Evolutionary conservation across 2,329 filamentous ascomycete species (phyloP).

Genomic region (Claviceps arundinis): DNA sequence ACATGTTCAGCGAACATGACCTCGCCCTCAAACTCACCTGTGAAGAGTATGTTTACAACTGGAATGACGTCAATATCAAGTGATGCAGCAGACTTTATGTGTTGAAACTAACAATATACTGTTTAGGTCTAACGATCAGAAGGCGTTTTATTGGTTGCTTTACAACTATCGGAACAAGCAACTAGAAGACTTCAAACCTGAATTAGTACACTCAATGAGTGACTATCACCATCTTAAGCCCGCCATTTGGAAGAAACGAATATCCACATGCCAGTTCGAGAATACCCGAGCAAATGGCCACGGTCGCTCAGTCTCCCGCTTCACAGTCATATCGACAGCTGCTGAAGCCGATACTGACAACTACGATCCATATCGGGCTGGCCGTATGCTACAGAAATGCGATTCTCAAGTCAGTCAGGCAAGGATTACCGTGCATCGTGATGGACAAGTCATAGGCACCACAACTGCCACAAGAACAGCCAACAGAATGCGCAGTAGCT

Average conservation of each 20-base stretch:
- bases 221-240: constrained; percentile 75
- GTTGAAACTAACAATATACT: constrained; percentile 15
- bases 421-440: constrained; percentile 56
- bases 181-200: constrained; percentile 72
- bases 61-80: no score
- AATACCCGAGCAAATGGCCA: constrained; percentile 32
- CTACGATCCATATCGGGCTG: constrained; percentile 76
- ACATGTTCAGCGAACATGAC: constrained; percentile 63
- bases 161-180: constrained; percentile 71
- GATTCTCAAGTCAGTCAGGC: constrained; percentile 44
- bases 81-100: no score
- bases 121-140: constrained; percentile 72
- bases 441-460: constrained; percentile 18
- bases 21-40: constrained; percentile 56
- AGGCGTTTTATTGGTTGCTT: constrained; percentile 81
- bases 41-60: constrained; percentile 39
- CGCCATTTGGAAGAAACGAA: constrained; percentile 41
- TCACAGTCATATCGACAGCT: constrained; percentile 52
- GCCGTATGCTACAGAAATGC: constrained; percentile 30
- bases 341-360: constrained; percentile 43
- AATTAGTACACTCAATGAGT: constrained; percentile 72
- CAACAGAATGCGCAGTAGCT: constrained; percentile 23
- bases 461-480: constrained; percentile 14
- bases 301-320: constrained; percentile 43
- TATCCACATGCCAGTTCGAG: constrained; percentile 48